Evolutionary conservation across 2,329 filamentous ascomycete species (phyloP).

Genomic region (Fusarium buxicola): DNA sequence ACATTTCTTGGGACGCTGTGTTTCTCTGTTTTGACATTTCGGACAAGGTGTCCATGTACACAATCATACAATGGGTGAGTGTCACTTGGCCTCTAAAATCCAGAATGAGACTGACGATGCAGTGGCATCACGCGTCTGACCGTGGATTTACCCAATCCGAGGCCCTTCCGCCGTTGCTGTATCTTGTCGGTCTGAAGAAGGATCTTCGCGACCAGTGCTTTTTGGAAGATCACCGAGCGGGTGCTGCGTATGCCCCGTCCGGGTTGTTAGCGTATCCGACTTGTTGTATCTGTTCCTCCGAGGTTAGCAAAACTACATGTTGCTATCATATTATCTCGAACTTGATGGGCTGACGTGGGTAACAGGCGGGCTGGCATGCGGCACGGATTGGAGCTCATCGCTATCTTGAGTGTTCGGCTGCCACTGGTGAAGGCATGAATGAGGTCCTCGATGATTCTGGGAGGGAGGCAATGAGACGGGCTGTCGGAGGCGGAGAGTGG

Average conservation of each 20-base stretch:
- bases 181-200: constrained; percentile 53
- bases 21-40: constrained; percentile 56
- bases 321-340: rapidly evolving
- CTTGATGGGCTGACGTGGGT: not conserved
- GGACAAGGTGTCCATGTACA: constrained; percentile 50
- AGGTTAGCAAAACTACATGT: constrained; percentile 36
- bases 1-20: constrained; percentile 53
- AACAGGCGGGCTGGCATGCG: constrained; percentile 51
- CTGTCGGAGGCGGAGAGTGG: constrained; percentile 15
- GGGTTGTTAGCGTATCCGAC: constrained; percentile 38
- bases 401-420: constrained; percentile 53
- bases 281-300: constrained; percentile 48
- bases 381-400: constrained; percentile 44
- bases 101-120: not conserved
- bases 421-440: constrained; percentile 51
- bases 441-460: constrained; percentile 46
- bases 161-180: constrained; percentile 41
- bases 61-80: constrained; percentile 52
- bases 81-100: rapidly evolving
- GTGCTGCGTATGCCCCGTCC: constrained; percentile 10
- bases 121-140: constrained; percentile 49
- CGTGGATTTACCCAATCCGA: constrained; percentile 44
- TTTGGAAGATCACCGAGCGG: constrained; percentile 35
- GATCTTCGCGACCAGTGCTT: constrained; percentile 46
- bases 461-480: constrained; percentile 40